Conservation (phyloP, 2,329 filamentous ascomycete genomes). For the Periglandula ipomoeae region DNA sequence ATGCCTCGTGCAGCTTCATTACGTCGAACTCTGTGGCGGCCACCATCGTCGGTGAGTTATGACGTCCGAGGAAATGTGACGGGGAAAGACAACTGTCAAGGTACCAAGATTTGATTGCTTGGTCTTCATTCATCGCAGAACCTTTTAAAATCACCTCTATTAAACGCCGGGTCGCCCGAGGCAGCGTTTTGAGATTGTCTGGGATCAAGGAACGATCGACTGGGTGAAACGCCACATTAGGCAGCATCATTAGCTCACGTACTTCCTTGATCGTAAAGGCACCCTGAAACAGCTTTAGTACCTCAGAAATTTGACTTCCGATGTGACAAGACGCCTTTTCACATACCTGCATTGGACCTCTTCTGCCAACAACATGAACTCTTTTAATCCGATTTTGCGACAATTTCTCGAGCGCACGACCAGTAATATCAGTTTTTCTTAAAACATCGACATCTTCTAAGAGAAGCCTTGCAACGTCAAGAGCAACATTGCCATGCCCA, state of each 20-base stretch:
- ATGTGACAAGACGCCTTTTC: not conserved
- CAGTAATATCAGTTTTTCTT: slow-evolving; percentile 78
- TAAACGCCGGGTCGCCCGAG: slow-evolving; percentile 65
- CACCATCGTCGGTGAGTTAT: slow-evolving; percentile 38
- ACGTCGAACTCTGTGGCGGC: slow-evolving; percentile 59
- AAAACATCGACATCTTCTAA: slow-evolving; percentile 66
- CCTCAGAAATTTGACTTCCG: too few species aligned
- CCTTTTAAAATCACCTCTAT: slow-evolving; percentile 77
- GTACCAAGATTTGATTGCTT: slow-evolving; percentile 63
- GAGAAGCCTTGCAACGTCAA: slow-evolving; percentile 86
- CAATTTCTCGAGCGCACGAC: slow-evolving; percentile 67
- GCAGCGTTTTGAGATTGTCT: slow-evolving; percentile 55
- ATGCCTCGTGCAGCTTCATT: slow-evolving; percentile 45
- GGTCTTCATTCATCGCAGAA: slow-evolving; percentile 39
- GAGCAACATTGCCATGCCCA: slow-evolving; percentile 90
- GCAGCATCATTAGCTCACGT: slow-evolving; percentile 75
- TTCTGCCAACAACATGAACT: slow-evolving; percentile 79
- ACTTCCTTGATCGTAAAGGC: slow-evolving; percentile 94
- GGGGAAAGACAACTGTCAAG: slow-evolving; percentile 82
- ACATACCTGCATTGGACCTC: slow-evolving; percentile 76
- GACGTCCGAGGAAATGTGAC: slow-evolving; percentile 49
- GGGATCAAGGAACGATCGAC: slow-evolving; percentile 61
- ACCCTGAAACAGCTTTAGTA: slow-evolving; percentile 42
- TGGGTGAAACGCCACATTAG: slow-evolving; percentile 60
- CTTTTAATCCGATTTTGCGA: slow-evolving; percentile 64